Percentiles rank a stretch among this genome's conserved stretches.
phyloP scores from a whole-genome alignment of 1,139 yeast species.

The Hyphopichia burtonii region DNA sequence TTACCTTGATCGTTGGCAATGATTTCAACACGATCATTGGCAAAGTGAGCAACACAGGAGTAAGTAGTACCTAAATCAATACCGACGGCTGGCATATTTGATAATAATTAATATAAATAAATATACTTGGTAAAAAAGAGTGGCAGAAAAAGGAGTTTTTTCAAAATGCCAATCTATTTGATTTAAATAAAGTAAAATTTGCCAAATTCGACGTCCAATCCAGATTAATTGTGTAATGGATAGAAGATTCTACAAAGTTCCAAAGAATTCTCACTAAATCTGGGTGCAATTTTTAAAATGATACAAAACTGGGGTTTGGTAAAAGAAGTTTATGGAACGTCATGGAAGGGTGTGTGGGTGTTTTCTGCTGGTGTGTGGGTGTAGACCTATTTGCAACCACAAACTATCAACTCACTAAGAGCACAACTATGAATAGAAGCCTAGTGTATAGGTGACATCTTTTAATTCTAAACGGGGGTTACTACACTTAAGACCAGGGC shows the following conservation, averaged over 20 bases:
- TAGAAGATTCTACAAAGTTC: constrained; percentile 3
- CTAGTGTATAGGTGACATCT: too few species aligned
- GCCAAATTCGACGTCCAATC: not conserved
- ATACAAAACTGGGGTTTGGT: too few species aligned
- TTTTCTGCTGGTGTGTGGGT: too few species aligned
- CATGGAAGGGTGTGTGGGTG: too few species aligned
- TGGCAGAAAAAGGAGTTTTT: constrained; percentile 6
- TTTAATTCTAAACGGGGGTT: too few species aligned
- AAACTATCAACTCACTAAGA: too few species aligned
- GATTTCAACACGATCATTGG: constrained; percentile 70
- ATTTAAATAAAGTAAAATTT: constrained; percentile 4
- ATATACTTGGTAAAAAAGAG: constrained; percentile 7
- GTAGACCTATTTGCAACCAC: too few species aligned
- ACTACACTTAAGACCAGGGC: too few species aligned
- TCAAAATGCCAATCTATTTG: constrained; percentile 6
- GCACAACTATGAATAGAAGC: too few species aligned
- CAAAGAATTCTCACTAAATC: not conserved
- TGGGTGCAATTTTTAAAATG: not conserved
- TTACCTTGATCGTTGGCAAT: constrained; percentile 56
- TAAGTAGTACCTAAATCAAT: constrained; percentile 85
- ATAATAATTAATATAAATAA: constrained; percentile 6
- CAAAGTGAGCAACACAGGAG: constrained; percentile 77
- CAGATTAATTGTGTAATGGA: not conserved
- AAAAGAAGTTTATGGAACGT: too few species aligned
- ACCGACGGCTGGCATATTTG: constrained; percentile 66